Evolutionary conservation across 75 land plant genomes (phyloP).

Genomic region (Cunninghamia lanceolata): DNA sequence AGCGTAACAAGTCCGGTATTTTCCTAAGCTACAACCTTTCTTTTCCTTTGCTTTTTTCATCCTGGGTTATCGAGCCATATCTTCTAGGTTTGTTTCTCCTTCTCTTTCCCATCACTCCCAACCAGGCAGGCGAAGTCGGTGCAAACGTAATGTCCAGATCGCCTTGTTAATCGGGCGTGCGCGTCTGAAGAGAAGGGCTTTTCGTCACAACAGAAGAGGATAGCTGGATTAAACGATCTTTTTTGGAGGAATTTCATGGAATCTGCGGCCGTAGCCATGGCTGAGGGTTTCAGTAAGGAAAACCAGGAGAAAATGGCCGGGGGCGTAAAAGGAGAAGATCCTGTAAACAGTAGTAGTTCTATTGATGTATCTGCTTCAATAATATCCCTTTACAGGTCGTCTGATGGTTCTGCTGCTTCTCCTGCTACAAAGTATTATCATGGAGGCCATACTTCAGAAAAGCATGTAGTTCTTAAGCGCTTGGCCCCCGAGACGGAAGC

Average conservation of each 20-base stretch:
- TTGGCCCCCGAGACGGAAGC: neutral
- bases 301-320: neutral
- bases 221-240: neutral
- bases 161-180: neutral
- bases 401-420: too few species aligned
- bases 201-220: neutral
- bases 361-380: neutral
- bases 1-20: neutral
- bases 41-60: neutral
- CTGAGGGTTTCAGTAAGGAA: neutral
- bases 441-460: neutral
- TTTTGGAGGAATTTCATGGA: neutral
- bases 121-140: neutral
- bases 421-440: neutral
- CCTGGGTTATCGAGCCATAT: conserved; percentile 5
- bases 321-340: neutral
- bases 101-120: neutral
- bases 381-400: neutral
- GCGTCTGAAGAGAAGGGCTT: neutral
- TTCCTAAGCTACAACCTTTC: neutral
- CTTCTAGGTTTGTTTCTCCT: neutral
- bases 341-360: too few species aligned
- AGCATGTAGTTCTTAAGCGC: neutral
- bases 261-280: neutral
- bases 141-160: neutral